A percentile compares a stretch with the other conserved stretches of the same genome.
phyloP scores from a whole-genome alignment of 2,329 filamentous ascomycete genomes.

The Leptoxyphium fumago region DNA sequence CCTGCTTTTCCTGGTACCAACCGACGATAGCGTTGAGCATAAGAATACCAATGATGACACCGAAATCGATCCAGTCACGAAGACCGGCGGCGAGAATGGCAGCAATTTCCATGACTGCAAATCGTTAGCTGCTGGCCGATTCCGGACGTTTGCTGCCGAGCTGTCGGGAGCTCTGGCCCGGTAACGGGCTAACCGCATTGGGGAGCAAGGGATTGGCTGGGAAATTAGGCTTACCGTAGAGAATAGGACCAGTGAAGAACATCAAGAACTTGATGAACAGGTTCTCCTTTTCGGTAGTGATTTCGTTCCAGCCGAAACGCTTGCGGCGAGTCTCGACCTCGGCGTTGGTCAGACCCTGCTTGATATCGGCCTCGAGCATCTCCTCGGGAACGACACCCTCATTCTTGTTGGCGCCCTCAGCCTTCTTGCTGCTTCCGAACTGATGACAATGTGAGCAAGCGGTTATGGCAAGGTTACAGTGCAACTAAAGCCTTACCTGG shows the following conservation, averaged over 20 bases:
- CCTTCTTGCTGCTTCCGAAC: constrained; percentile 35
- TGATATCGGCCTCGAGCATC: constrained; percentile 54
- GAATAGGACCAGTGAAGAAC: constrained; percentile 63
- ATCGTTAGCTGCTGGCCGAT: constrained; percentile 8
- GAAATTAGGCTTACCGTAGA: constrained; percentile 51
- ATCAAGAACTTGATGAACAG: constrained; percentile 59
- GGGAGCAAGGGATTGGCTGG: constrained; percentile 1
- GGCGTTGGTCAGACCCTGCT: constrained; percentile 41
- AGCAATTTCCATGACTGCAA: constrained; percentile 59
- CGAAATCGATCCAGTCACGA: constrained; percentile 61
- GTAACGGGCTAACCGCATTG: neutral
- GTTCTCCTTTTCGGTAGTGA: constrained; percentile 61
- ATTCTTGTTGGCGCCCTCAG: constrained; percentile 16
- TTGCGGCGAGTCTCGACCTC: constrained; percentile 52
- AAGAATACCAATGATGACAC: constrained; percentile 64
- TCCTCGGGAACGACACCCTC: constrained; percentile 43
- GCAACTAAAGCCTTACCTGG: constrained; percentile 24
- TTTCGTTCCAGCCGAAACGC: constrained; percentile 55
- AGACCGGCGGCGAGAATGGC: constrained; percentile 60
- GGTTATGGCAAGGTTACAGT: no score
- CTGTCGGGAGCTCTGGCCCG: no score
- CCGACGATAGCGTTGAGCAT: constrained; percentile 61
- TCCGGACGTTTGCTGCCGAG: no score
- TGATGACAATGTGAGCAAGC: constrained; percentile 10
- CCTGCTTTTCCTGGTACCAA: constrained; percentile 73